These are phyloP conservation scores for Pseudogymnoascus sp. DNA, from an alignment of 2,329 filamentous ascomycete genomes.

Conservation along the genomic window DNA sequence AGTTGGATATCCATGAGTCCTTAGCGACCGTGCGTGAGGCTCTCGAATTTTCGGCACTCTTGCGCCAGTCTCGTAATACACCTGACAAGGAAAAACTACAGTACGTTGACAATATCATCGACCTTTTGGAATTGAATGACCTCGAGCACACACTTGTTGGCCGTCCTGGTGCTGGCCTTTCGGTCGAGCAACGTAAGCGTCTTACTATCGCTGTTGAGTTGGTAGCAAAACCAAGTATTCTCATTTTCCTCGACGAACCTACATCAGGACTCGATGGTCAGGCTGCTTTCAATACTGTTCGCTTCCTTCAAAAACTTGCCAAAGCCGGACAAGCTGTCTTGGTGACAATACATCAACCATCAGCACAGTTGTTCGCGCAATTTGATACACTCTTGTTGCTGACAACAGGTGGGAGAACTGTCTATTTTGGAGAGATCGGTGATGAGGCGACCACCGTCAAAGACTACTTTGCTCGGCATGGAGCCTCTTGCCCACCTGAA, in stretches of 20 bases:
- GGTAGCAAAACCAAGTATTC: slow-evolving; percentile 48
- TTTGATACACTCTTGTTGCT: slow-evolving; percentile 59
- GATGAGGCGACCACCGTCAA: slow-evolving; percentile 49
- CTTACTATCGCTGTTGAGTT: slow-evolving; percentile 56
- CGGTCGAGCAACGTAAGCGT: slow-evolving; percentile 55
- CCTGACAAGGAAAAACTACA: slow-evolving; percentile 70
- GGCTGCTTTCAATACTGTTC: slow-evolving; percentile 55
- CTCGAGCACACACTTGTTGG: slow-evolving; percentile 61
- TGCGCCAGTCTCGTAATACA: slow-evolving; percentile 72
- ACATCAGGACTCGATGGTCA: slow-evolving; percentile 57
- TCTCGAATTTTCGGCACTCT: slow-evolving; percentile 77
- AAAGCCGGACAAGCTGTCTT: slow-evolving; percentile 46
- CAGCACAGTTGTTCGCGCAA: slow-evolving; percentile 44
- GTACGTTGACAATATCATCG: slow-evolving; percentile 69
- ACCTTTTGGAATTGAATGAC: slow-evolving; percentile 58
- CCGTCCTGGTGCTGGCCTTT: slow-evolving; percentile 52
- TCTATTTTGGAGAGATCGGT: slow-evolving; percentile 64
- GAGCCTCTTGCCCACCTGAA: slow-evolving; percentile 43
- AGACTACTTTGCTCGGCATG: slow-evolving; percentile 56
- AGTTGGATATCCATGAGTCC: slow-evolving; percentile 81
- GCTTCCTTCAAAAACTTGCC: slow-evolving; percentile 55
- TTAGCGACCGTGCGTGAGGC: slow-evolving; percentile 84
- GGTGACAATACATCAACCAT: slow-evolving; percentile 50
- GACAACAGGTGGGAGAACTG: slow-evolving; percentile 56
- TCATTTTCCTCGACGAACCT: slow-evolving; percentile 58